Evolutionary conservation across 495 filamentous ascomycete species (phyloP).

Genomic region (Aspergillus avenaceus): DNA sequence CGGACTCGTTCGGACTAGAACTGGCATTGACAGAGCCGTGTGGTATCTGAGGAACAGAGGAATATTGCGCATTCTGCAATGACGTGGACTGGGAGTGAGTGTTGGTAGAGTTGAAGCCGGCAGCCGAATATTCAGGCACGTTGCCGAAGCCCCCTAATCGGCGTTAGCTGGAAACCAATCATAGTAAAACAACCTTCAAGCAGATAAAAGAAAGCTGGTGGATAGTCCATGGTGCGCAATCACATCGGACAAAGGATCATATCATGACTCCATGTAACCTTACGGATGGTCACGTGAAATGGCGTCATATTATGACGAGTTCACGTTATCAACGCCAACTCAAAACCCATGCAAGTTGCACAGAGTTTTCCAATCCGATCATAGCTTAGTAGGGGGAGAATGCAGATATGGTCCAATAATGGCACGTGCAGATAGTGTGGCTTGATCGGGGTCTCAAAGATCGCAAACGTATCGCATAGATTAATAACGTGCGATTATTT

Average conservation of each 20-base stretch:
- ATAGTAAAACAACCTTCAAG: background rate
- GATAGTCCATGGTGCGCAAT: background rate
- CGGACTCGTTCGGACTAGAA: conserved; percentile 19
- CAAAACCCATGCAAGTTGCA: conserved; percentile 14
- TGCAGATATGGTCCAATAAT: conserved; percentile 20
- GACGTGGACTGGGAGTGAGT: conserved; percentile 20
- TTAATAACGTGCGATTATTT: background rate
- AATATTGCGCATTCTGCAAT: conserved; percentile 27
- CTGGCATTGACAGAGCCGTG: conserved; percentile 14
- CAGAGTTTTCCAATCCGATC: conserved; percentile 11
- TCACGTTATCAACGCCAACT: conserved; percentile 26
- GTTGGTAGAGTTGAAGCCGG: conserved; percentile 26
- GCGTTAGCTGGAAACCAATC: conserved; percentile 15
- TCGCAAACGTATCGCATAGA: background rate
- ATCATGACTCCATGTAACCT: background rate
- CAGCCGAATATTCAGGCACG: conserved; percentile 31
- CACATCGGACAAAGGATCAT: background rate
- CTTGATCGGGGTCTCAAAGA: conserved; percentile 6
- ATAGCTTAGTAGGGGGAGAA: conserved; percentile 9
- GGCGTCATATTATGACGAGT: conserved; percentile 29
- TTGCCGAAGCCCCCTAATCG: conserved; percentile 30
- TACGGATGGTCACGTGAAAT: conserved; percentile 36
- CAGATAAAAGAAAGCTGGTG: background rate
- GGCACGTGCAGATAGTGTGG: conserved; percentile 14
- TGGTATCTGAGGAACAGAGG: conserved; percentile 18